Evolutionary conservation across 2,329 filamentous ascomycete species (phyloP).

Genomic region (Colletotrichum australisinense): DNA sequence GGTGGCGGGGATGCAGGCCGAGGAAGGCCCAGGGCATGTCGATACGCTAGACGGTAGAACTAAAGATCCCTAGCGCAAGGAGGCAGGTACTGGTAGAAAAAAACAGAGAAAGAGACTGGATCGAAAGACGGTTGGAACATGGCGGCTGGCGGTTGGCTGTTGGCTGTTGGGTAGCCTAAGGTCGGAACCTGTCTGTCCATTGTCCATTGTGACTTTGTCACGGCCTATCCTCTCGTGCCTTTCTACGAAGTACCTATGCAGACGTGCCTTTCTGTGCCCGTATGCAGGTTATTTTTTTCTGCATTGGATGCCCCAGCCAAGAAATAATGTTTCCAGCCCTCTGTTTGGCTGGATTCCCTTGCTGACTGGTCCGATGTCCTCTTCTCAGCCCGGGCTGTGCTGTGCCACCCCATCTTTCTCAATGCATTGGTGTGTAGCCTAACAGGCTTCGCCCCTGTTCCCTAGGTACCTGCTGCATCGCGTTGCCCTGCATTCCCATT

Average conservation of each 20-base stretch:
- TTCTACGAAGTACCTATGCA: no score
- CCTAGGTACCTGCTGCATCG: neutral
- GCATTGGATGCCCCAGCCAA: slow-evolving; percentile 1
- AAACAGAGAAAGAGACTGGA: neutral
- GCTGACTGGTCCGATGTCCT: slow-evolving; percentile 14
- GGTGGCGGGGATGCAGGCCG: slow-evolving; percentile 1
- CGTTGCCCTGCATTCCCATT: slow-evolving; percentile 24
- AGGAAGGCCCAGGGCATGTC: slow-evolving; percentile 6
- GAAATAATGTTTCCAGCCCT: neutral
- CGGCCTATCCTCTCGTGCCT: neutral
- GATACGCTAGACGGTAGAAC: slow-evolving; percentile 14
- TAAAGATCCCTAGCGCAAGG: neutral
- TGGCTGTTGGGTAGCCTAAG: neutral
- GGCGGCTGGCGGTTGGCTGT: neutral
- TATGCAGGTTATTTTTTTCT: slow-evolving; percentile 4
- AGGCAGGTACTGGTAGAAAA: neutral
- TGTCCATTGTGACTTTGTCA: neutral
- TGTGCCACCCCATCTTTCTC: slow-evolving; percentile 26
- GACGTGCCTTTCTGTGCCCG: neutral
- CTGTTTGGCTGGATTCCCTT: neutral
- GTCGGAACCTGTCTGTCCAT: neutral
- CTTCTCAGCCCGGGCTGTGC: slow-evolving; percentile 15
- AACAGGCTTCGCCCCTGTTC: slow-evolving; percentile 30
- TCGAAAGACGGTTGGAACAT: neutral
- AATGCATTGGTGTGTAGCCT: slow-evolving; percentile 18